Base-by-base conservation (phyloP, 2,329 filamentous ascomycete genomes). In the Fusarium subtropicale region DNA sequence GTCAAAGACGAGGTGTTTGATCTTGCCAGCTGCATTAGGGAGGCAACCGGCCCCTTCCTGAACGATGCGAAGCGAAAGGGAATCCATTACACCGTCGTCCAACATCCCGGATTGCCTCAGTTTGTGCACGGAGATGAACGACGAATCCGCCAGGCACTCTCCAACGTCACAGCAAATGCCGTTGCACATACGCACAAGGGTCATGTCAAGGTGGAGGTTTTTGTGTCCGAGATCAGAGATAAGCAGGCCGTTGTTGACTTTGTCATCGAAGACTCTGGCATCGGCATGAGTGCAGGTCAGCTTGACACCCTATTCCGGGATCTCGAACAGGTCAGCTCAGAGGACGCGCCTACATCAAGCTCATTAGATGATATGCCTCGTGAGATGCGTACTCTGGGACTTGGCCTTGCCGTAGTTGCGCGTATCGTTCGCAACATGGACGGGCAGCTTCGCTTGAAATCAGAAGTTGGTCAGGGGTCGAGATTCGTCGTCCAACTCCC, bases 361-460 rank as follows among this genome's bases (percentile, higher is more conserved):
- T 55, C 34, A 0, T n/a, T 78, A 41, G 60, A 76, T 20, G 74
- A 77, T 4, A 74, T 78, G 54, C 58, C 76, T 16, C 66, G 64
- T 41, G 70, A 81, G 22, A 65, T 77, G 20, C 79, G 81, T 50
- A 89, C 89, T 0, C 79, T 97, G 2, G 94, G 94, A 0, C 85
- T 97, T 12, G 94, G 94, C 0, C 84, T 97, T n/a, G 94, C 94
- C 1, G 85, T 97, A 15, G 94, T 97, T n/a, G 92, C 92, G 18
- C 88, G 94, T 38, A 92, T 93, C 36, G 85, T 97, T 33, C 88
- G 90, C n/a, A 97, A 94, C 74, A 96, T 97, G 92, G 91, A 95
- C 61, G 94, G 94, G 0, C 94, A 97, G 74, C 79, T 97, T 31
- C 88, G 93, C 3, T 81, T 97, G 2, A 95, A 94, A 74, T 97